phyloP scores from a whole-genome alignment of 108 stramenopile genomes.

The Skeletonema tropicum region DNA sequence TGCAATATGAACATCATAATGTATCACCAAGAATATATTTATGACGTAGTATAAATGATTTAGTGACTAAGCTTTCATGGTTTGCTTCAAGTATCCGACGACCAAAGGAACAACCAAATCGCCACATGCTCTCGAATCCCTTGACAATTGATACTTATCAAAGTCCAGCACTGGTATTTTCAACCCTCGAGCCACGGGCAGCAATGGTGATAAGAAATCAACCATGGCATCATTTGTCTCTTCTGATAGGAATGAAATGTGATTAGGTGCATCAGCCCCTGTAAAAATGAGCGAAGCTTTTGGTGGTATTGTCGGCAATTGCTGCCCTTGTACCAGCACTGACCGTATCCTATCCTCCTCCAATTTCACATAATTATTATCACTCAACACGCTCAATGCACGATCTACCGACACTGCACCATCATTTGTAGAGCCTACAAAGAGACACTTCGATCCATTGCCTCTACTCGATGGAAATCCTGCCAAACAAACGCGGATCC shows the following conservation, averaged over 20 bases:
- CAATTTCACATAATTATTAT: conserved; percentile 27
- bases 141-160: too few relatives aligned
- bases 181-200: conserved; percentile 67
- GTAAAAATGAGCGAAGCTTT: conserved; percentile 52
- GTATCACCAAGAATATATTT: too few relatives aligned
- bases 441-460: conserved; percentile 19
- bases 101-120: too few relatives aligned
- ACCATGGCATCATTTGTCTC: conserved; percentile 78
- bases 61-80: too few relatives aligned
- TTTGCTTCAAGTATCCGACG: too few relatives aligned
- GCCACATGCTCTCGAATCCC: too few relatives aligned
- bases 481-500: conserved; percentile 72
- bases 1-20: too few relatives aligned
- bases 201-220: conserved; percentile 71
- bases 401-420: conserved; percentile 51
- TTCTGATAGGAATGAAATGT: conserved; percentile 77
- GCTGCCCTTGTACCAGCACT: neutral
- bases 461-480: conserved; percentile 47
- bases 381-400: conserved; percentile 27
- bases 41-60: too few relatives aligned
- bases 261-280: conserved; percentile 74
- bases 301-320: conserved; percentile 26
- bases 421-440: conserved; percentile 64
- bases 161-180: conserved; percentile 73
- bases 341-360: conserved; percentile 11